Conservation (phyloP, 495 filamentous ascomycete genomes). For the Penicillium lividum region DNA sequence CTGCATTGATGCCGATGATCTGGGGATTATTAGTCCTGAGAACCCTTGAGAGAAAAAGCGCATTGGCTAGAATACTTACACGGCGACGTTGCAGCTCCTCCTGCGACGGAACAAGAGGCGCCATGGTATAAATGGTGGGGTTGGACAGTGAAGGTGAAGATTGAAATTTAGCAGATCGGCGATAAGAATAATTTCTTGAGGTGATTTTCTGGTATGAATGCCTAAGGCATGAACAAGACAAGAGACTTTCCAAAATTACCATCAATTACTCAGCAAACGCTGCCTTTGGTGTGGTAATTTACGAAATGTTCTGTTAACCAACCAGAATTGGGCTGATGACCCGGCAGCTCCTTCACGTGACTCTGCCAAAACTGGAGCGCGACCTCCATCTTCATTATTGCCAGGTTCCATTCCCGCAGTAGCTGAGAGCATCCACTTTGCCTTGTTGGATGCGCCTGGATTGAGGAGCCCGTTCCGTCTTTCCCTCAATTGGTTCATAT, state of each 20-base stretch:
- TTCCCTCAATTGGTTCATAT: slow-evolving; percentile 28
- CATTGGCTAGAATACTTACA: slow-evolving; percentile 30
- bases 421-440: slow-evolving; percentile 26
- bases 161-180: slow-evolving; percentile 38
- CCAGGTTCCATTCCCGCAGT: slow-evolving; percentile 37
- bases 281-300: not conserved
- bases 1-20: slow-evolving; percentile 82
- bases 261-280: not conserved
- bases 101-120: slow-evolving; percentile 48
- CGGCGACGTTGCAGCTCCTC: slow-evolving; percentile 53
- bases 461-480: slow-evolving; percentile 37
- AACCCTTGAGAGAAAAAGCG: not conserved
- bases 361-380: slow-evolving; percentile 41
- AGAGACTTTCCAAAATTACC: slow-evolving; percentile 20
- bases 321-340: slow-evolving; percentile 46
- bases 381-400: slow-evolving; percentile 38
- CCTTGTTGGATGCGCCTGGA: slow-evolving; percentile 44
- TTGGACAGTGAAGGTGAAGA: slow-evolving; percentile 17
- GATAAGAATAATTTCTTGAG: slow-evolving; percentile 42
- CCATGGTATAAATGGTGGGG: slow-evolving; percentile 39
- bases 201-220: slow-evolving; percentile 31
- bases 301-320: slow-evolving; percentile 26
- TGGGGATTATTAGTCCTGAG: slow-evolving; percentile 33
- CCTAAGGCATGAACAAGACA: slow-evolving; percentile 28
- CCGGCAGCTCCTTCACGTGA: slow-evolving; percentile 42